Conservation (phyloP, 768 basidiomycete genomes). For the Austroboletus eburneus region DNA sequence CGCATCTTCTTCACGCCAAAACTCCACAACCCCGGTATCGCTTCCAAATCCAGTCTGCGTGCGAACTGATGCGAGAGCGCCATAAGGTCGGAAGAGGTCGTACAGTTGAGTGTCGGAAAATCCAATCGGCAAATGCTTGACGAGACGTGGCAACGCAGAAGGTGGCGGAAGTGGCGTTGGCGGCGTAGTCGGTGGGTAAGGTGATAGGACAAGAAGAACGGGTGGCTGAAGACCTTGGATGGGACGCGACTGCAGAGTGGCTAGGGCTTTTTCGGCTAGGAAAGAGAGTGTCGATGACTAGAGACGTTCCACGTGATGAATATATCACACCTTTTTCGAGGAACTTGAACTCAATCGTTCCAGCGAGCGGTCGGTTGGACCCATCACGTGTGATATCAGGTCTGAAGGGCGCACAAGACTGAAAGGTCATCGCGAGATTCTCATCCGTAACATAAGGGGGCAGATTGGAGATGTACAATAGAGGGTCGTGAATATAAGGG, state of each 20-base stretch:
- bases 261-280: conserved; percentile 83
- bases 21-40: conserved; percentile 78
- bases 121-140: conserved; percentile 75
- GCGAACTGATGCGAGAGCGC: conserved; percentile 76
- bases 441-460: conserved; percentile 73
- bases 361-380: conserved; percentile 48
- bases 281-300: conserved; percentile 5
- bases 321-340: conserved; percentile 65
- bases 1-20: conserved; percentile 86
- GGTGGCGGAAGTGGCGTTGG: conserved; percentile 74
- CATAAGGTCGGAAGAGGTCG: conserved; percentile 80
- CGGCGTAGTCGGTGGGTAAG: conserved; percentile 76
- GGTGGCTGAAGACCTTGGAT: conserved; percentile 59
- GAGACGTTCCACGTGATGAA: conserved; percentile 7
- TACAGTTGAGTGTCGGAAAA: conserved; percentile 73
- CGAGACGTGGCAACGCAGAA: conserved; percentile 70
- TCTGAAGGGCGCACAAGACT: conserved; percentile 75
- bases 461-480: conserved; percentile 76
- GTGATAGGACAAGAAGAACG: conserved; percentile 66
- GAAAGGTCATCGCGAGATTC: conserved; percentile 69
- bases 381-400: conserved; percentile 69
- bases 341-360: conserved; percentile 81
- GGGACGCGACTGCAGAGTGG: conserved; percentile 73
- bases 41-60: conserved; percentile 71
- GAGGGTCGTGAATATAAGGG: conserved; percentile 80